Base-by-base conservation (phyloP, 2,329 filamentous ascomycete species). In the Didymella sp. region DNA sequence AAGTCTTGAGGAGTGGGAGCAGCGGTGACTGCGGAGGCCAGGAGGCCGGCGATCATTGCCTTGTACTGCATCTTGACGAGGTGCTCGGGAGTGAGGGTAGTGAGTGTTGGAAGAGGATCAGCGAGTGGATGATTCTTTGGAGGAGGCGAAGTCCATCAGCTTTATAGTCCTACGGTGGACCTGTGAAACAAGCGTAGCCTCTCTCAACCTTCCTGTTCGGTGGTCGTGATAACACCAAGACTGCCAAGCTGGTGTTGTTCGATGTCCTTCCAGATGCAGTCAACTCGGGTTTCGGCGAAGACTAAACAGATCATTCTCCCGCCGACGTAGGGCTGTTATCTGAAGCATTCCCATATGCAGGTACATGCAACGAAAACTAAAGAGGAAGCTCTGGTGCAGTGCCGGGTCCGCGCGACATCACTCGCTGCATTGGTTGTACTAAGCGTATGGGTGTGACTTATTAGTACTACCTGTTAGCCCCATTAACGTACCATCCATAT, bases 1-100 rank as follows among this genome's bases (percentile, higher is more conserved):
- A 46, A 51, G 44, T 62, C 63, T 50, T 71, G 68, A 30, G 69
- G 69, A 42, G 63, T 62, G 21, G 69, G 62, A 46, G 63, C 63
- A 35, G 63, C 64, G 41, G 56, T 45, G 45, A 67, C 47, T 40
- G 62, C 69, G 21, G 69, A 64, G 43, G 65, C 53, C 59, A 64
- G 62, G 38, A 69, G 65, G 50, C 63, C 62, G 45, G 60, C 58
- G 41, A 68, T 6, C 33, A 69, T n/a, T 30, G 67, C 55, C 53
- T 66, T 63, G 64, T 63, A 58, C 47, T 63, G 60, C 66, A 69
- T 68, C 28, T 53, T 68, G 64, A 58, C n/a, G 50, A 51, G 25
- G 45, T 35, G 25, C 19, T 49, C 12, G 37, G 58, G 48, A 53
- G 52, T 43, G 44, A 54, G 42, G 41, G 44, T 44, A 42, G 56